phyloP scores from a whole-genome alignment of 495 filamentous ascomycete genomes.

The Lasiosphaeris hirsuta region DNA sequence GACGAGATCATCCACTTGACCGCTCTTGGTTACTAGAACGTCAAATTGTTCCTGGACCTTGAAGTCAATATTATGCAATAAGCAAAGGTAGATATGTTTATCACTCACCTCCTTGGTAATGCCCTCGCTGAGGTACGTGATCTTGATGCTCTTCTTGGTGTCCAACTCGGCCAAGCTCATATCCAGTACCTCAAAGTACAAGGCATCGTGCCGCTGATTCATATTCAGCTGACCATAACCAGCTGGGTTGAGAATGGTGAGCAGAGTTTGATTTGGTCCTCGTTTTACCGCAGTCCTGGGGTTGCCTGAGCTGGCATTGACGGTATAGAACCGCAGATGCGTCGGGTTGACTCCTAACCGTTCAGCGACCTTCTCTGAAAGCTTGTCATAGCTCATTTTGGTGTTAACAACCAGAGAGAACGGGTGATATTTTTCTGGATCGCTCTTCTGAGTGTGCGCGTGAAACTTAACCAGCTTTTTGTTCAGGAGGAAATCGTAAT shows the following conservation, averaged over 20 bases:
- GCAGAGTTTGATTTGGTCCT: constrained; percentile 57
- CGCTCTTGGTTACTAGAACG: constrained; percentile 78
- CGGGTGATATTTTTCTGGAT: constrained; percentile 47
- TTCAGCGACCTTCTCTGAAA: constrained; percentile 53
- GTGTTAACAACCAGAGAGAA: constrained; percentile 76
- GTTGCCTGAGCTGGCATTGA: constrained; percentile 69
- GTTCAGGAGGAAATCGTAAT: constrained; percentile 89
- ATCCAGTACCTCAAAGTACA: constrained; percentile 91
- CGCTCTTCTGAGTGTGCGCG: constrained; percentile 51
- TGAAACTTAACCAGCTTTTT: constrained; percentile 68
- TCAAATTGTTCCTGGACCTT: constrained; percentile 64
- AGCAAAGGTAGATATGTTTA: constrained; percentile 1
- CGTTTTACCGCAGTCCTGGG: constrained; percentile 75
- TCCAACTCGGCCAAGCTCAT: constrained; percentile 91
- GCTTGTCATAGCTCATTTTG: constrained; percentile 87
- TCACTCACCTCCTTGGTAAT: constrained; percentile 76
- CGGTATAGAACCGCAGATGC: constrained; percentile 84
- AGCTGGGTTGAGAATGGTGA: constrained; percentile 66
- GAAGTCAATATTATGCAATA: constrained; percentile 24
- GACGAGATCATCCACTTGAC: constrained; percentile 72
- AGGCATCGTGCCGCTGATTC: constrained; percentile 66
- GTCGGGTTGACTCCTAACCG: constrained; percentile 73
- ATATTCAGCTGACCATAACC: constrained; percentile 49
- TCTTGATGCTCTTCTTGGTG: constrained; percentile 76
- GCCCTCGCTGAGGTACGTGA: constrained; percentile 84